Evolutionary conservation across 2,329 filamentous ascomycete species (phyloP), one percentile per base, ranked within the genome.

Genomic region (Aspergillus tanneri): DNA sequence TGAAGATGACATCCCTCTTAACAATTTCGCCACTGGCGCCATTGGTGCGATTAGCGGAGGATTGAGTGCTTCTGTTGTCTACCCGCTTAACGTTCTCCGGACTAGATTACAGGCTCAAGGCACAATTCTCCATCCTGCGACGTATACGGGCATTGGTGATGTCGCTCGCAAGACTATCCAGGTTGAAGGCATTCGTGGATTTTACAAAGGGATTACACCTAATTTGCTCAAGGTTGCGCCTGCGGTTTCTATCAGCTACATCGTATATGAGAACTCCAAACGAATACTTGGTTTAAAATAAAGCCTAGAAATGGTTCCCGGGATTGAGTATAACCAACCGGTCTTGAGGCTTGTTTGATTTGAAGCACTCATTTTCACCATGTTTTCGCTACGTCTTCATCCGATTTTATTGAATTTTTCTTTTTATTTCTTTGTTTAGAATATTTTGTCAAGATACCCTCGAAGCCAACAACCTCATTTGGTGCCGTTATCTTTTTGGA

Each of bases 221-320:
- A 99, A 97, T 66, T 76, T 99, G 30, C 78, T 99, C 60, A 99
- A 99, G 76, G 93, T 99, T 27, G 90, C 93, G 8, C 93, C 93
- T 2, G 90, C 93, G 23, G 86, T 99, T 45, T 96, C 90, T 61
- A 97, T 99, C 67, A 91, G 90, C 46, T 96, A 93, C 77, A 83
- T 95, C 62, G 87, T 93, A 52, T 96, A 96, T 65, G 90, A 96
- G 73, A 93, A 93, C 65, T 84, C 88, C 46, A 96, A 96, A 77
- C 82, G 79, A 60, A 67, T 87, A 25, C 76, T 95, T 57, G 75
- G 73, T 16, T 60, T 80, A 48, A 71, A 61, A 56, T 79, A 63
- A 72, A 39, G 9, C 47, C 25, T 10, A 11, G 28, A 35, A 8
- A 19, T 19, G n/a, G 16, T 30, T 9, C 39, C 11, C 5, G 9